These are phyloP conservation scores for Chamaenerion angustifolium DNA, from an alignment of 345 rosid genomes.

Conservation along the genomic window DNA sequence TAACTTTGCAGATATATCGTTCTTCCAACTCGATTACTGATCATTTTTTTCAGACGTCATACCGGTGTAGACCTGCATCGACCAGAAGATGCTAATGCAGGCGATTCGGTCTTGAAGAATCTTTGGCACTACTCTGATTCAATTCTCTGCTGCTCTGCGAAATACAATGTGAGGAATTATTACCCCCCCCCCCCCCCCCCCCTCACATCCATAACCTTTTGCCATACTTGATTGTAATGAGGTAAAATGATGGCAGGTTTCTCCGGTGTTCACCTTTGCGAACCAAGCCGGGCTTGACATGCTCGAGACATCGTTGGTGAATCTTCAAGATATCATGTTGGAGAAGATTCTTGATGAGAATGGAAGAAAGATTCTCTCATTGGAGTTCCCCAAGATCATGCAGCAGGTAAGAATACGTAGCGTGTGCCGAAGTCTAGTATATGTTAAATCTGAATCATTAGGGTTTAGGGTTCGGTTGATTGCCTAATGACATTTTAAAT, in stretches of 20 bases:
- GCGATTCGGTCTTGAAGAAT: constrained; percentile 66
- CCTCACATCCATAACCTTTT: too few species aligned
- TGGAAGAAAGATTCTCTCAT: constrained; percentile 61
- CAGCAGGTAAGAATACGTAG: constrained; percentile 47
- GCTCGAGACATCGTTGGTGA: constrained; percentile 87
- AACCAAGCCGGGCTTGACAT: constrained; percentile 95
- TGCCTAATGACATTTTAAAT: not conserved
- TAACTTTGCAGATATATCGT: too few species aligned
- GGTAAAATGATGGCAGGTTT: constrained; percentile 34
- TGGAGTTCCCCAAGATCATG: constrained; percentile 79
- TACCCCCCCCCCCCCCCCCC: too few species aligned
- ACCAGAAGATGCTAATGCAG: constrained; percentile 32
- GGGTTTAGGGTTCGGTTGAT: too few species aligned
- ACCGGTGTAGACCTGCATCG: constrained; percentile 57
- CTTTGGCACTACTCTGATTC: constrained; percentile 87
- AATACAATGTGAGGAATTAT: constrained; percentile 49
- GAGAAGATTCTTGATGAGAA: constrained; percentile 77
- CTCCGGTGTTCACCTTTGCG: constrained; percentile 66
- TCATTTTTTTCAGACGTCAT: constrained; percentile 31
- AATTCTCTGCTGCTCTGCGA: constrained; percentile 82
- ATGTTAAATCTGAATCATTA: too few species aligned
- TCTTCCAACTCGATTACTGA: not conserved
- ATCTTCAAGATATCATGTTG: constrained; percentile 85
- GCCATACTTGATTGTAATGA: too few species aligned
- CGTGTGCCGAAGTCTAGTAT: too few species aligned